Evolutionary conservation across 2,329 filamentous ascomycete species (phyloP), one percentile per base, ranked within the genome.

Genomic region (Corynespora cassiicola): DNA sequence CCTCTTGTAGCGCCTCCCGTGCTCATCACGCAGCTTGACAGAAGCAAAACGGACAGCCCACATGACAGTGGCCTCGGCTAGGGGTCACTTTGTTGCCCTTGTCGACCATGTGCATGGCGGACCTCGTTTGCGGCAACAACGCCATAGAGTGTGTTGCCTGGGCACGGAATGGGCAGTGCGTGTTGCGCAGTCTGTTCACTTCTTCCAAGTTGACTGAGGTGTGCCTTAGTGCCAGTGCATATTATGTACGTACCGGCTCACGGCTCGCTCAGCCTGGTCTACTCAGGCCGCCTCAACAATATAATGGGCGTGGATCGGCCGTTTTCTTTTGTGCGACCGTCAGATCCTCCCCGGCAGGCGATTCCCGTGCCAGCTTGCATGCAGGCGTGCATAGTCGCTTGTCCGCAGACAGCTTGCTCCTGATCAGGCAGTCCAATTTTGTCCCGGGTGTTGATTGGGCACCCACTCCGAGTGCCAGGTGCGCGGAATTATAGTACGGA

Each of bases 391-490:
- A 48, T 50, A 45, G 33, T 27, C 36, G 36, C 14, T 50, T 46
- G 43, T 36, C 32, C 40, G 30, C 37, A 35, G 29, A 30, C 37
- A 43, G 46, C 37, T 42, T 23, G 33, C 34, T 29, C 23, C 37
- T 36, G 39, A 32, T 39, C 27, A 38, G 40, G 43, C 27, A 43
- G 33, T 34, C 29, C 46, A 52, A 50, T 49, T 50, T 42, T 15
- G 27, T 16, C 22, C 19, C 34, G 10, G 22, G 14, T 12, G 24
- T 21, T 53, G 47, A 63, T 65, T 65, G 54, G 61, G 12, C 34
- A 27, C 24, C 25, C 14, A 31, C 17, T 42, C 42, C 42, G 42
- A 37, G 38, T 45, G 45, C 50, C 47, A 50, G 54, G 50, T 43
- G 39, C 42, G 33, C 41, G 43, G 45, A 43, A 44, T 40, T 36